A percentile compares a stretch with the other conserved stretches of the same genome.
These are phyloP conservation scores for Lasiosphaeria miniovina DNA, from an alignment of 495 filamentous ascomycete genomes.

Conservation along the genomic window DNA sequence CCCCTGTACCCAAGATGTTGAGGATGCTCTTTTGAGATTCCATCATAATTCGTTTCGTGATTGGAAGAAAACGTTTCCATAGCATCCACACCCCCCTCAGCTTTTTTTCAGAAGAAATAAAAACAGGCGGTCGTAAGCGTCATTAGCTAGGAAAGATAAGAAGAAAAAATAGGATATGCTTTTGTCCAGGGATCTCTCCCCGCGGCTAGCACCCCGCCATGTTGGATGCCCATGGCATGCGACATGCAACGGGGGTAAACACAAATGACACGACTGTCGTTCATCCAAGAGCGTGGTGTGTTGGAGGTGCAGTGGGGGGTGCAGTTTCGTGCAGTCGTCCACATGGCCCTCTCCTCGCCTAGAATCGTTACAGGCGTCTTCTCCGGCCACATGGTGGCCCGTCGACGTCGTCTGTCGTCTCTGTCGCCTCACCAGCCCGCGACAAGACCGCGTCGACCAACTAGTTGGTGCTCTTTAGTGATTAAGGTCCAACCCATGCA, in stretches of 20 bases:
- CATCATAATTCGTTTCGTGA: constrained; percentile 40
- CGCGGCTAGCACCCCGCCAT: background rate
- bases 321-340: constrained; percentile 8
- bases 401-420: background rate
- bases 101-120: constrained; percentile 35
- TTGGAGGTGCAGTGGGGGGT: background rate
- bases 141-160: background rate
- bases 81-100: constrained; percentile 9
- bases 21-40: constrained; percentile 33
- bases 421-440: background rate
- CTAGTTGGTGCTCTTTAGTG: constrained; percentile 12
- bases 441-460: background rate
- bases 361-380: constrained; percentile 21
- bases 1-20: background rate
- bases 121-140: constrained; percentile 4
- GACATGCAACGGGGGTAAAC: background rate
- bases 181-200: background rate
- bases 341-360: constrained; percentile 9
- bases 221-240: background rate
- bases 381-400: constrained; percentile 9
- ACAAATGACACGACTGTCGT: background rate
- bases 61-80: constrained; percentile 23
- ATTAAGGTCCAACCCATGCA: constrained; percentile 29
- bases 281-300: background rate
- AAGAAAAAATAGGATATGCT: background rate